phyloP scores from a whole-genome alignment of 1,284 basidiomycete genomes.

The Sutorius eximius region DNA sequence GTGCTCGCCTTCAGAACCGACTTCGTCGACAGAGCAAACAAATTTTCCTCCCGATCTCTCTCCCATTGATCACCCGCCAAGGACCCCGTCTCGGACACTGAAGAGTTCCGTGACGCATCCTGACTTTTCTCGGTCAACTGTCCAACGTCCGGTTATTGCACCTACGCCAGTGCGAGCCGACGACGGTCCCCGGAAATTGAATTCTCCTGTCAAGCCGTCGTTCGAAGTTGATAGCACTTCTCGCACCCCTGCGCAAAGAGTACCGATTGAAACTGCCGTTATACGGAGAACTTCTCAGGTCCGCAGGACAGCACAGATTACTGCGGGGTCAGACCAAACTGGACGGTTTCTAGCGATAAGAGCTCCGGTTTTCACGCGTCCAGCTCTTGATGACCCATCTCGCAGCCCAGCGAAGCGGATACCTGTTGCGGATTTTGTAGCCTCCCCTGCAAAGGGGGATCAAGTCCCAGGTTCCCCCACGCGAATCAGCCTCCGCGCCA shows the following conservation, averaged over 20 bases:
- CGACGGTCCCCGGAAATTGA: slow-evolving; percentile 9
- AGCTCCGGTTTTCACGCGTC: slow-evolving; percentile 38
- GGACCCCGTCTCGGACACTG: slow-evolving; percentile 19
- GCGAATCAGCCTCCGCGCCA: slow-evolving; percentile 19
- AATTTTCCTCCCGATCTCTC: neutral
- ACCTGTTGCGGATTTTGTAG: slow-evolving; percentile 35
- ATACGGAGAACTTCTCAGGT: slow-evolving; percentile 50
- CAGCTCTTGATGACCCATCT: slow-evolving; percentile 37
- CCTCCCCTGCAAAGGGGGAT: slow-evolving; percentile 26
- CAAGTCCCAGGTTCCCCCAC: slow-evolving; percentile 27
- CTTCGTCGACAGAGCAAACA: slow-evolving; percentile 4
- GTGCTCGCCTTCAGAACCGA: slow-evolving; percentile 13
- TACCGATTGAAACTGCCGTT: slow-evolving; percentile 53
- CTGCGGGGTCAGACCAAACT: slow-evolving; percentile 11
- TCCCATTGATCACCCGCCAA: neutral
- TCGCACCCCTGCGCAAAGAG: slow-evolving; percentile 61
- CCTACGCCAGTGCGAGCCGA: slow-evolving; percentile 25
- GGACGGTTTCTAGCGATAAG: slow-evolving; percentile 13
- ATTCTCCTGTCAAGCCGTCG: slow-evolving; percentile 38
- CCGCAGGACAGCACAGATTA: slow-evolving; percentile 40
- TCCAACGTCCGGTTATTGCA: slow-evolving; percentile 22
- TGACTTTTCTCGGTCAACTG: slow-evolving; percentile 14
- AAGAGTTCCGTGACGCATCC: slow-evolving; percentile 4
- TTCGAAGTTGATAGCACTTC: slow-evolving; percentile 39
- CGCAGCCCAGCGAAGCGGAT: slow-evolving; percentile 62